Conservation (phyloP, 2,329 filamentous ascomycete genomes). For the Aspergillus felis region DNA sequence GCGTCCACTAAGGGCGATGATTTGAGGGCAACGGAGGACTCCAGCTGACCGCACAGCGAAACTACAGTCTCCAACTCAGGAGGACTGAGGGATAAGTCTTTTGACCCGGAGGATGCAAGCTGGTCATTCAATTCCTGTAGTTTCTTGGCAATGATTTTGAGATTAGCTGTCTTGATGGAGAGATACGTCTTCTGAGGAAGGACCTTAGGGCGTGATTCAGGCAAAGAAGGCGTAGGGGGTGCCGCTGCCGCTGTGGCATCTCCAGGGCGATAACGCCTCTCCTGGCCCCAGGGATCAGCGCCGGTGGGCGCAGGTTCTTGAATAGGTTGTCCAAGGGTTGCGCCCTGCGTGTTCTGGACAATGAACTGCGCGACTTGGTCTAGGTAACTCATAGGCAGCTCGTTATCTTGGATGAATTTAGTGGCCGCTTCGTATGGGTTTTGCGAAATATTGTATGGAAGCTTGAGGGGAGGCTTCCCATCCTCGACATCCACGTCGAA, state of each 20-base stretch:
- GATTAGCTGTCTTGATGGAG: conserved; percentile 69
- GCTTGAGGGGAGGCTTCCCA: conserved; percentile 83
- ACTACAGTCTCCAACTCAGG: conserved; percentile 63
- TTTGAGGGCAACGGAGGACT: conserved; percentile 36
- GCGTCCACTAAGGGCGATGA: conserved; percentile 49
- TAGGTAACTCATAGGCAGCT: conserved; percentile 80
- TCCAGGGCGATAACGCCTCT: conserved; percentile 73
- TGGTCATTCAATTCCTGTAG: conserved; percentile 66
- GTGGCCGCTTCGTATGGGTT: conserved; percentile 90
- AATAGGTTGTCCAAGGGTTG: conserved; percentile 65
- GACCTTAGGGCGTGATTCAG: conserved; percentile 51
- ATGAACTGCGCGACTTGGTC: conserved; percentile 95
- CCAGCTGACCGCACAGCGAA: conserved; percentile 60
- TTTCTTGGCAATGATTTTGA: conserved; percentile 69
- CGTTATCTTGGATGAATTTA: conserved; percentile 85
- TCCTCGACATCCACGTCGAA: conserved; percentile 97
- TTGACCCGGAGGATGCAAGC: conserved; percentile 66
- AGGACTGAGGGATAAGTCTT: conserved; percentile 70
- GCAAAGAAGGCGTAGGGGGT: conserved; percentile 17
- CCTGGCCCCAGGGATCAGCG: conserved; percentile 72
- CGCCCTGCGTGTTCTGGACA: conserved; percentile 79
- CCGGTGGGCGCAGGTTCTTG: conserved; percentile 46
- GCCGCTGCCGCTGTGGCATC: conserved; percentile 46
- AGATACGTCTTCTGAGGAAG: conserved; percentile 79
- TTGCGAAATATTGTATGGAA: conserved; percentile 89